Conservation (phyloP, 2,329 filamentous ascomycete genomes). For the Colletotrichum camelliae region DNA sequence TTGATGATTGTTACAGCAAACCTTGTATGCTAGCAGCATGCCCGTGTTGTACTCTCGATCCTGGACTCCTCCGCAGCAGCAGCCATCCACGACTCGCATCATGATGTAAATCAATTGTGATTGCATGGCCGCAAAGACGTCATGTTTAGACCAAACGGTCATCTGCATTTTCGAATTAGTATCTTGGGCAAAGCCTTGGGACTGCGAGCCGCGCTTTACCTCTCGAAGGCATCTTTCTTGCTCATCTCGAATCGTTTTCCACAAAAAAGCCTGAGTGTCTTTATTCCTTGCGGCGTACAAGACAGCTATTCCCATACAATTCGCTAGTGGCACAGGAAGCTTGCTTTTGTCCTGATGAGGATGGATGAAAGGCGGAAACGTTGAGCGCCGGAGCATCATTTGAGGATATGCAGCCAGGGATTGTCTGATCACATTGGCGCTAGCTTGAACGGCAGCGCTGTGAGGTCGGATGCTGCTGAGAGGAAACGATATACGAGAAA, state of each 20-base stretch:
- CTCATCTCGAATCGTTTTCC: constrained; percentile 6
- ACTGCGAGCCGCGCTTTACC: neutral
- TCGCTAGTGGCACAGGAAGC: constrained; percentile 2
- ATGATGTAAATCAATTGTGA: constrained; percentile 16
- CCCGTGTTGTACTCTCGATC: neutral
- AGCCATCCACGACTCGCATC: constrained; percentile 12
- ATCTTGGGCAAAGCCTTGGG: neutral
- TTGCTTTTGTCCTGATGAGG: neutral
- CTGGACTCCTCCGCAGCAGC: neutral
- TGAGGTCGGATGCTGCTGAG: neutral
- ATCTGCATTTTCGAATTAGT: neutral
- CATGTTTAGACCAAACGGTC: neutral
- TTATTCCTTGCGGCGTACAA: constrained; percentile 1
- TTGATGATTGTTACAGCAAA: neutral
- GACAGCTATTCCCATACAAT: constrained; percentile 13
- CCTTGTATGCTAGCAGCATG: constrained; percentile 9
- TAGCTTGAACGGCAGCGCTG: neutral
- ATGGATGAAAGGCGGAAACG: constrained; percentile 20
- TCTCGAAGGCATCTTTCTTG: neutral
- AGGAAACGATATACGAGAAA: neutral
- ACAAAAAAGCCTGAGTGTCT: constrained; percentile 1
- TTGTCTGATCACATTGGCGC: neutral
- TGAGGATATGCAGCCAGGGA: neutral
- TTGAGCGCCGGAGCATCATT: constrained; percentile 18
- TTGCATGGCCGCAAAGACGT: constrained; percentile 10